Conservation (phyloP, 2,329 filamentous ascomycete species). For the Rachicladosporium sp. region DNA sequence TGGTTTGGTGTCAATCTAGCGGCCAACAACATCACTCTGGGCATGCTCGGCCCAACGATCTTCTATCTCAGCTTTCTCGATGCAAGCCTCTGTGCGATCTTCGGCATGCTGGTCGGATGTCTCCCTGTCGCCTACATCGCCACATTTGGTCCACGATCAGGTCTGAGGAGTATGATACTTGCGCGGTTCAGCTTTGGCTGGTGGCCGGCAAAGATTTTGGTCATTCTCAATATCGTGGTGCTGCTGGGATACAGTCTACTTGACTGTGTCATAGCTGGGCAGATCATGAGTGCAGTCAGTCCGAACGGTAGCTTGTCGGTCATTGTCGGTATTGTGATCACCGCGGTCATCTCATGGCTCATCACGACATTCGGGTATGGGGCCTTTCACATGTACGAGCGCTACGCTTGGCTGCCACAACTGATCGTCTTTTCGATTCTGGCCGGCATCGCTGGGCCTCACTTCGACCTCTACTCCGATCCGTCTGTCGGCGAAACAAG, state of each 20-base stretch:
- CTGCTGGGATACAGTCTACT: constrained; percentile 48
- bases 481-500: constrained; percentile 37
- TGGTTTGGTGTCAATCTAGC: constrained; percentile 53
- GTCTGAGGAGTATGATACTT: constrained; percentile 51
- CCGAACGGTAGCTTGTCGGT: constrained; percentile 46
- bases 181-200: constrained; percentile 52
- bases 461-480: constrained; percentile 42
- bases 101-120: constrained; percentile 45
- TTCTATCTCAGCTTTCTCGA: constrained; percentile 48
- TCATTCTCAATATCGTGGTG: constrained; percentile 50
- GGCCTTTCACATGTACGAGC: constrained; percentile 56
- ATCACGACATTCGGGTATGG: constrained; percentile 57
- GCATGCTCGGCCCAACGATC: constrained; percentile 48
- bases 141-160: constrained; percentile 49
- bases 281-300: constrained; percentile 55
- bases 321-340: constrained; percentile 54
- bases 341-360: constrained; percentile 49
- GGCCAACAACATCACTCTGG: constrained; percentile 51
- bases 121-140: constrained; percentile 47
- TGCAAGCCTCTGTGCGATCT: constrained; percentile 42
- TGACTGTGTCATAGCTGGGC: constrained; percentile 53
- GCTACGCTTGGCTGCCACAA: constrained; percentile 54
- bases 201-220: constrained; percentile 52
- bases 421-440: constrained; percentile 49
- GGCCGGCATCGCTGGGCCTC: constrained; percentile 47